Percentiles rank a stretch among this genome's conserved stretches.
Evolutionary conservation across 495 filamentous ascomycete genomes (phyloP).

Genomic region (Filosporella fistucella): DNA sequence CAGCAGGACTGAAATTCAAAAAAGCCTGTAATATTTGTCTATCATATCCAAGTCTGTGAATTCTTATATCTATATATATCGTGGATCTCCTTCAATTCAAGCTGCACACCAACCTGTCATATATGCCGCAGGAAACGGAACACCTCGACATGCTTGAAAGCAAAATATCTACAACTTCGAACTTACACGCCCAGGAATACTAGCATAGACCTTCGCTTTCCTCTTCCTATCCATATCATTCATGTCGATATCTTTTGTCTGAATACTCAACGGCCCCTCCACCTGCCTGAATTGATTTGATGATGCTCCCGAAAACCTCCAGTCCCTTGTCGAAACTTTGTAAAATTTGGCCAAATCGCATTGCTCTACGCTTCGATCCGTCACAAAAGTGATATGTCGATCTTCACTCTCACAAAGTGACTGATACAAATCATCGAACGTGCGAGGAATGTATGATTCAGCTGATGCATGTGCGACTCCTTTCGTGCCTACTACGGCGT

Average conservation of each 20-base stretch:
- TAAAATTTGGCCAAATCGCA: not conserved
- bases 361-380: not conserved
- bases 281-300: not conserved
- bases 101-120: too few relatives aligned
- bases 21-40: too few relatives aligned
- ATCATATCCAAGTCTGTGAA: too few relatives aligned
- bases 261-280: slow-evolving; percentile 1
- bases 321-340: not conserved
- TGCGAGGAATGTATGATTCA: not conserved
- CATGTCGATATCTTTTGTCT: not conserved
- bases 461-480: slow-evolving; percentile 13
- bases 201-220: not conserved
- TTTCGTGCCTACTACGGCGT: slow-evolving; percentile 2
- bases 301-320: not conserved
- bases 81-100: too few relatives aligned
- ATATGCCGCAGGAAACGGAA: too few relatives aligned
- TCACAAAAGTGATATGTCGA: not conserved
- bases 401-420: not conserved
- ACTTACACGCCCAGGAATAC: too few relatives aligned
- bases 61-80: too few relatives aligned
- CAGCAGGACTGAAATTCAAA: too few relatives aligned
- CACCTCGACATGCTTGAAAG: too few relatives aligned
- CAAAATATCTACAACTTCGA: too few relatives aligned
- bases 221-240: not conserved
- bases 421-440: not conserved